Percentiles rank a stretch among this genome's conserved stretches.
phyloP scores from a whole-genome alignment of 1,139 yeast genomes.

The Kodamaea alishanica region DNA sequence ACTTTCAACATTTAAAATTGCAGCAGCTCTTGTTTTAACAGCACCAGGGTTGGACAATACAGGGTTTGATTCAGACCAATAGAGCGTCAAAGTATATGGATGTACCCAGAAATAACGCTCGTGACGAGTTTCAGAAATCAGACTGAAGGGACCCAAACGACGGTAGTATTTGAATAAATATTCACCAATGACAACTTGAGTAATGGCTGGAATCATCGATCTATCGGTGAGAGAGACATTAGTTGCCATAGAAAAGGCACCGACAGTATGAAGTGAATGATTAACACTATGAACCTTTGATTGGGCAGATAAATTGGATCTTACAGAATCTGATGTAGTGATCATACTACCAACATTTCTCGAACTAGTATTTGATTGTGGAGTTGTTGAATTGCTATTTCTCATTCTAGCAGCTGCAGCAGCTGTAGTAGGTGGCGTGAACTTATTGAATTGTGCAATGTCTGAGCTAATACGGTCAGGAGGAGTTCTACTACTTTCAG shows the following conservation, averaged over 20 bases:
- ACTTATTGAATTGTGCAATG: constrained; percentile 4
- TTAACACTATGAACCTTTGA: constrained; percentile 25
- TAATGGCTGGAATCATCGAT: constrained; percentile 79
- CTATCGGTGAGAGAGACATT: constrained; percentile 68
- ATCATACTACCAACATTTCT: constrained; percentile 13
- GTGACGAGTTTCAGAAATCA: constrained; percentile 78
- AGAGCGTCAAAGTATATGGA: constrained; percentile 85
- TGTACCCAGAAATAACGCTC: constrained; percentile 96
- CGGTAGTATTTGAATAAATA: constrained; percentile 83
- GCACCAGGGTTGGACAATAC: constrained; percentile 65
- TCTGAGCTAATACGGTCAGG: constrained; percentile 5
- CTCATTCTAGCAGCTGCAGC: constrained; percentile 8
- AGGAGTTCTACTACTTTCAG: constrained; percentile 6
- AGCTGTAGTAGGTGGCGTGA: constrained; percentile 17
- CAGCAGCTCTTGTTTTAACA: constrained; percentile 72
- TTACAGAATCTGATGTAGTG: constrained; percentile 22
- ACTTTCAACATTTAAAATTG: constrained; percentile 74
- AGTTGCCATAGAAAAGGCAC: constrained; percentile 57
- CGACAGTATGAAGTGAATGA: constrained; percentile 34
- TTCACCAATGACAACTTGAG: constrained; percentile 93
- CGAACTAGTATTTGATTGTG: constrained; percentile 11
- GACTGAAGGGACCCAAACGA: constrained; percentile 67
- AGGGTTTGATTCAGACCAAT: constrained; percentile 87
- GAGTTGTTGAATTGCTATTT: constrained; percentile 8
- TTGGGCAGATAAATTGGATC: constrained; percentile 32